Base-by-base conservation (phyloP, 805 yeast genomes). In the Schizosaccharomyces cryophilus region DNA sequence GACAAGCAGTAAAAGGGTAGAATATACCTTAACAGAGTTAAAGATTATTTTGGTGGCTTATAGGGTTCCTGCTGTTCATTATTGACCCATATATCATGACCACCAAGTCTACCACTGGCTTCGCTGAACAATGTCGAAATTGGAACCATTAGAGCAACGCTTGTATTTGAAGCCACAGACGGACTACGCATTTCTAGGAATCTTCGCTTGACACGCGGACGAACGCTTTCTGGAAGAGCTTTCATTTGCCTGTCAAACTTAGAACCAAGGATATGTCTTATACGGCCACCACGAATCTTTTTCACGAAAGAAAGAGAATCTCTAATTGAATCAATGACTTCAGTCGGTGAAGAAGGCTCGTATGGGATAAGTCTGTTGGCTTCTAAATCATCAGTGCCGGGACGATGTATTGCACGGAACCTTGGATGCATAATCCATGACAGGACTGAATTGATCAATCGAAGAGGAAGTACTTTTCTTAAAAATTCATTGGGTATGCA, bases 401-500 rank as follows among this genome's bases (percentile, higher is more conserved):
- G 21, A 26, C 15, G 19, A 15, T 19, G 11, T 47, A 3, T 26
- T 9, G 42, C 9, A 19, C 60, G 60, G 29, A 38, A 38, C 13
- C 60, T 26, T 19, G 47, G 42, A 56, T 38, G 26, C 29, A 56
- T 17, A 17, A 56, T 30, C 60, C 60, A 56, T 19, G 26, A 21
- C 17, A 30, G 19, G 15, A 42, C 40, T 13, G 42, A 13, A 4
- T 40, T 54, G 24, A 69, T 54, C 1, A 67, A 67, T 40, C 59
- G 40, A 62, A 62, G 24, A 11, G 58, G 58, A 11, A 62, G 48
- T 6, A 54, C 54, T 19, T 35, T 24, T 38, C 61, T 24, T 26
- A 62, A 15, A 21, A 65, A 80, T 62, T 75, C 74, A 71, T 94
- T 95, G 1, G 99, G 98, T 42, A 85, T 75, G 54, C 84, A 76